phyloP scores from a whole-genome alignment of 169 alveolate species.

The Theileria parva region DNA sequence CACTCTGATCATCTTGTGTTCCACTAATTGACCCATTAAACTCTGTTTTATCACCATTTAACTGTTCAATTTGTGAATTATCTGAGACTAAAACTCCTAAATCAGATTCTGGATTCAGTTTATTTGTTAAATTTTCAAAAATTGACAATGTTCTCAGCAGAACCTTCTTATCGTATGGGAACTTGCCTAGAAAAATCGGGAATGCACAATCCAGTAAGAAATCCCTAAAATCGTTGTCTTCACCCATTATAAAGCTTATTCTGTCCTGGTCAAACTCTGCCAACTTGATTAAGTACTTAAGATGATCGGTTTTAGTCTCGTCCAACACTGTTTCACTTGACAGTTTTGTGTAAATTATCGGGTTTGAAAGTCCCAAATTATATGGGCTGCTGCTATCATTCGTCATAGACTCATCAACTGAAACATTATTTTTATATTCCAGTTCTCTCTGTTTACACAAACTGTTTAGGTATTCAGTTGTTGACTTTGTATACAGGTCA shows the following conservation, averaged over 20 bases:
- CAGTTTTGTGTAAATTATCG: constrained; percentile 2
- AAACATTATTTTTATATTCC: background rate
- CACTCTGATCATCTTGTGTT: background rate
- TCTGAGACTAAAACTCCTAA: background rate
- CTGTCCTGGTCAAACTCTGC: constrained; percentile 1
- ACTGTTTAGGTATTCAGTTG: background rate
- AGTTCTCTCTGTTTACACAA: background rate
- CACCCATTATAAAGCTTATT: background rate
- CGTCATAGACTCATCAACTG: background rate
- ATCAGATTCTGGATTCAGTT: background rate
- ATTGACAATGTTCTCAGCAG: constrained; percentile 3
- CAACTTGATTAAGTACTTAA: background rate
- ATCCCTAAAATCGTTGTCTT: background rate
- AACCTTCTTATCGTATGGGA: background rate
- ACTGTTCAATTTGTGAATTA: too few relatives aligned
- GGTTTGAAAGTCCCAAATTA: background rate
- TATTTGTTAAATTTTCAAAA: background rate
- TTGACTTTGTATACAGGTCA: background rate
- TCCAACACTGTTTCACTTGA: background rate
- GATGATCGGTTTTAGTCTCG: background rate
- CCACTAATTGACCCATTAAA: background rate
- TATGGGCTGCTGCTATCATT: background rate
- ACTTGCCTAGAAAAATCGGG: background rate
- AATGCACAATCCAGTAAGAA: background rate
- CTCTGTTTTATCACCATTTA: background rate